Conservation (phyloP, 2,329 filamentous ascomycete species). For the Penicillium sp. region DNA sequence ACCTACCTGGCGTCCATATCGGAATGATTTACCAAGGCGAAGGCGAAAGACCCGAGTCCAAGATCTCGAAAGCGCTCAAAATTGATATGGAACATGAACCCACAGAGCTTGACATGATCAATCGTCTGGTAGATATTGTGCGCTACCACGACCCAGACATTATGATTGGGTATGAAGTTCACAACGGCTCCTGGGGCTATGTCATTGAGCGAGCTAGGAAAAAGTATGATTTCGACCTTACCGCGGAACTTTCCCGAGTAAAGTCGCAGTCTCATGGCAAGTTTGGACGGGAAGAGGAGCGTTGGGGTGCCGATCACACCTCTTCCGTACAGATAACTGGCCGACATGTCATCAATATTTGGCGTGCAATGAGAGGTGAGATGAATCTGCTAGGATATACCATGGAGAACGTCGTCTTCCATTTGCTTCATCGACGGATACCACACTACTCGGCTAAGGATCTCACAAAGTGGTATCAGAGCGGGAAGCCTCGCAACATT, state of each 20-base stretch:
- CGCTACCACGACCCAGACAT: constrained; percentile 84
- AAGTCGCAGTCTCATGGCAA: constrained; percentile 78
- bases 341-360: constrained; percentile 94
- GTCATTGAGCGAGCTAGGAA: constrained; percentile 82
- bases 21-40: constrained; percentile 73
- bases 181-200: constrained; percentile 92
- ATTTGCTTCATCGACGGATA: constrained; percentile 80
- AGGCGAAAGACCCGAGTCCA: constrained; percentile 57
- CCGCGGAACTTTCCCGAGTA: constrained; percentile 86
- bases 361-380: constrained; percentile 93
- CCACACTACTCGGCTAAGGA: constrained; percentile 81
- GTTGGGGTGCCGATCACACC: constrained; percentile 92
- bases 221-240: constrained; percentile 87
- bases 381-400: constrained; percentile 90
- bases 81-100: constrained; percentile 70
- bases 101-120: constrained; percentile 80
- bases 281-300: constrained; percentile 81
- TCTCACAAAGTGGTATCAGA: constrained; percentile 78
- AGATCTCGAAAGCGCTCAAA: constrained; percentile 60
- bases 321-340: constrained; percentile 92
- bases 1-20: constrained; percentile 53
- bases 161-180: constrained; percentile 90
- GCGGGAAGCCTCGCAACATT: constrained; percentile 65
- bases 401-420: constrained; percentile 93
- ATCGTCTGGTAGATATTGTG: constrained; percentile 83